Percentiles rank a stretch among this genome's conserved stretches.
Conservation (phyloP, 805 yeast species). For the Teunomyces barrocoloradensis region DNA sequence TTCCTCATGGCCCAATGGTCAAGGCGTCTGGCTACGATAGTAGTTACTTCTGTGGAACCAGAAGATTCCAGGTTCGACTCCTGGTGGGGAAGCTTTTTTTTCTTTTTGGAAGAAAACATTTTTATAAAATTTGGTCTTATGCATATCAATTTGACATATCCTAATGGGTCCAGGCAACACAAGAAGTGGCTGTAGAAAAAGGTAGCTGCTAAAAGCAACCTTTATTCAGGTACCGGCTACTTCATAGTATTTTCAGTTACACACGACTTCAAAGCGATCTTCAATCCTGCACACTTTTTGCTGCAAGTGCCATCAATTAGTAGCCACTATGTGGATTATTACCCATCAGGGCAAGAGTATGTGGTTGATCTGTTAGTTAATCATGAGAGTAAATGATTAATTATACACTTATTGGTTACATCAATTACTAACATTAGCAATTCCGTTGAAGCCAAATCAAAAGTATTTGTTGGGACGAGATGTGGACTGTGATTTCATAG, state of each 20-base stretch:
- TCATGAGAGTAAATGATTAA: no score
- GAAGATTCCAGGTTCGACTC: constrained; percentile 50
- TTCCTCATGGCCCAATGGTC: constrained; percentile 75
- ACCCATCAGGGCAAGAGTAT: constrained; percentile 1
- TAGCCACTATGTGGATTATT: constrained; percentile 2
- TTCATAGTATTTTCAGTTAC: background rate
- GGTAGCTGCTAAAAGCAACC: no score
- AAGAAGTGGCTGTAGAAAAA: no score
- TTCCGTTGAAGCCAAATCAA: constrained; percentile 7
- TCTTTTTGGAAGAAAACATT: no score
- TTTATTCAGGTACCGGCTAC: background rate
- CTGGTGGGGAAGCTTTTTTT: constrained; percentile 44
- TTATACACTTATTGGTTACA: background rate
- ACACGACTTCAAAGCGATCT: background rate
- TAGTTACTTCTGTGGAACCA: constrained; percentile 44
- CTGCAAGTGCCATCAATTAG: background rate
- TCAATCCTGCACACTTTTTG: background rate
- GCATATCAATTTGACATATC: no score
- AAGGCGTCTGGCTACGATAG: constrained; percentile 69
- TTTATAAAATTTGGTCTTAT: no score
- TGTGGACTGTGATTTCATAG: constrained; percentile 24
- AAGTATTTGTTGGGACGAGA: constrained; percentile 28
- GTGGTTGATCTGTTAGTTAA: background rate
- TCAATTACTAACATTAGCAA: background rate
- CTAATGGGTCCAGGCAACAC: no score